Evolutionary conservation across 139 green algal species (phyloP).

Genomic region (Picocystis salinarum): DNA sequence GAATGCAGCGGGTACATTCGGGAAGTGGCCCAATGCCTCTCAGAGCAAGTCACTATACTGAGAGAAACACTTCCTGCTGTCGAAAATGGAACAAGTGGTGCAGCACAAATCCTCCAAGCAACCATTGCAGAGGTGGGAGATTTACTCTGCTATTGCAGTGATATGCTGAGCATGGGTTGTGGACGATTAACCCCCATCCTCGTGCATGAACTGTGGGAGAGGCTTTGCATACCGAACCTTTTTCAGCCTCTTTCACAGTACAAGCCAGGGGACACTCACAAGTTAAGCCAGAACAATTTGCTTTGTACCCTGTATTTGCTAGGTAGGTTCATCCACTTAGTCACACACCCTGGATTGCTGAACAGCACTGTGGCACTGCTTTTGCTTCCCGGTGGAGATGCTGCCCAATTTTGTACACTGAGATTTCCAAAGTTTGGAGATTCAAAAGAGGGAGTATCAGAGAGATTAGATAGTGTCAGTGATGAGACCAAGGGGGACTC

Average conservation of each 20-base stretch:
- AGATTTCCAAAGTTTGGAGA: constrained; percentile 8
- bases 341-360: constrained; percentile 12
- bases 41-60: constrained; percentile 12
- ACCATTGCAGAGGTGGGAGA: constrained; percentile 78
- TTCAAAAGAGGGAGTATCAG: constrained; percentile 8
- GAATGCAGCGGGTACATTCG: constrained; percentile 14
- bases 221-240: background rate
- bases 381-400: constrained; percentile 15
- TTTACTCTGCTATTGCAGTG: constrained; percentile 76
- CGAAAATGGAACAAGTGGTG: background rate
- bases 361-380: constrained; percentile 11
- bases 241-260: background rate
- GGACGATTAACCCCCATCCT: constrained; percentile 9
- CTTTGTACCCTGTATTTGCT: constrained; percentile 21
- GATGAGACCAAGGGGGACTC: background rate
- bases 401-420: constrained; percentile 9
- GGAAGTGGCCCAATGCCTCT: constrained; percentile 15
- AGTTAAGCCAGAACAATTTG: constrained; percentile 7
- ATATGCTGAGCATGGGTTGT: constrained; percentile 41
- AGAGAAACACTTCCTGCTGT: background rate
- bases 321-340: constrained; percentile 15
- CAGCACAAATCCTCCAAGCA: constrained; percentile 41
- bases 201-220: constrained; percentile 8
- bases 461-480: constrained; percentile 8
- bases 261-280: background rate